phyloP scores from a whole-genome alignment of 139 green algal genomes.

The Chlamydomonas sp. region DNA sequence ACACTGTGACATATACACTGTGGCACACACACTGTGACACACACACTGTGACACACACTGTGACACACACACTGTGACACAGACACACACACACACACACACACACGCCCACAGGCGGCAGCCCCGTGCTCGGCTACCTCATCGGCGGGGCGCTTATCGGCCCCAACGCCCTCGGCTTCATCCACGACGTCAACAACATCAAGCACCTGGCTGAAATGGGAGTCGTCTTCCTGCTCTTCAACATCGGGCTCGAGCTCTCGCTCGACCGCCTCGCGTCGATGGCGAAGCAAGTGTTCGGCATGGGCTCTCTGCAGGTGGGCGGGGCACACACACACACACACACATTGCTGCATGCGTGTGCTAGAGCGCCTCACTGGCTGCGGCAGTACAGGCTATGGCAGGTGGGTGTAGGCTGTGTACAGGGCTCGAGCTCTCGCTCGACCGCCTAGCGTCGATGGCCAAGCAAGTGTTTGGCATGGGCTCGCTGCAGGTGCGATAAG shows the following conservation, averaged over 20 bases:
- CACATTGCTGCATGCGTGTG: too few species aligned
- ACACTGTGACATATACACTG: too few species aligned
- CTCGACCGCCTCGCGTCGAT: constrained; percentile 90
- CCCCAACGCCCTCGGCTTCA: constrained; percentile 66
- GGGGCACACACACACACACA: too few species aligned
- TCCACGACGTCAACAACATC: constrained; percentile 64
- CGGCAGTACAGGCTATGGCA: too few species aligned
- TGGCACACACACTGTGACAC: neutral
- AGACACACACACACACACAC: too few species aligned
- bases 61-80: too few species aligned
- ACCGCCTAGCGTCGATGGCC: constrained; percentile 88
- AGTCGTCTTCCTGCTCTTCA: constrained; percentile 95
- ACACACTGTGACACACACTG: too few species aligned
- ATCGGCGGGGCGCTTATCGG: constrained; percentile 78
- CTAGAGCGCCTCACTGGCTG: too few species aligned
- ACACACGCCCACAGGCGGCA: constrained; percentile 52
- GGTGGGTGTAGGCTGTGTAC: too few species aligned
- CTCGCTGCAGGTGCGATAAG: constrained; percentile 72
- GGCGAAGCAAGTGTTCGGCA: constrained; percentile 96
- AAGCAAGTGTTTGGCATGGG: constrained; percentile 98
- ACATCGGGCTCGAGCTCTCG: constrained; percentile 92
- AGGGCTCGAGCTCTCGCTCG: constrained; percentile 91
- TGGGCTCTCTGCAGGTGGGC: constrained; percentile 77
- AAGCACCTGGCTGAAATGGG: constrained; percentile 90
- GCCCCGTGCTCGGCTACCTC: constrained; percentile 90